Evolutionary conservation across 345 rosid genomes (phyloP).

Genomic region (Gossypium ekmanianum): DNA sequence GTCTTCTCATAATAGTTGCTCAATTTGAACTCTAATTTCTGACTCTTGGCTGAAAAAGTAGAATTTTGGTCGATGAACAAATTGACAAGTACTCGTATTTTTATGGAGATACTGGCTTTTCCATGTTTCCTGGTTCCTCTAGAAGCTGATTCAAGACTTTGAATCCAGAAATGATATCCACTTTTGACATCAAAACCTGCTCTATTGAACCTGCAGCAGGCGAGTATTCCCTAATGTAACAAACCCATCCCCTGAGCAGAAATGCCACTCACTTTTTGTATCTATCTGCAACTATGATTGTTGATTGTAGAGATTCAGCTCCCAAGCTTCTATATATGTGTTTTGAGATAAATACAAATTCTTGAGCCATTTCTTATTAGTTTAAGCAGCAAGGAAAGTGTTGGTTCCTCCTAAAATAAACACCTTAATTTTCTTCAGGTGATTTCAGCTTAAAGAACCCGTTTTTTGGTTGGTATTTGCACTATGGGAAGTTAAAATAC

Average conservation of each 20-base stretch:
- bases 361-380: too few relatives aligned
- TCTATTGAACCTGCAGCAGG: not conserved
- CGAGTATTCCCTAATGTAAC: not conserved
- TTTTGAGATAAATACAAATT: too few relatives aligned
- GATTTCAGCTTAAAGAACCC: not conserved
- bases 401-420: too few relatives aligned
- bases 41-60: not conserved
- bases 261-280: not conserved
- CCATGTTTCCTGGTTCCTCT: not conserved
- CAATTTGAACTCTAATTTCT: not conserved
- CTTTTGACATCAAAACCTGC: not conserved
- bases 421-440: not conserved
- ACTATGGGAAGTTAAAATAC: too few relatives aligned
- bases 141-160: not conserved
- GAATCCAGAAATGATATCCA: not conserved
- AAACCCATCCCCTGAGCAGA: not conserved
- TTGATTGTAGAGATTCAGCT: too few relatives aligned
- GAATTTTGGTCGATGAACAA: not conserved
- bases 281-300: not conserved
- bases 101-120: not conserved
- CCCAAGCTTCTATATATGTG: too few relatives aligned
- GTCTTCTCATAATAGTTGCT: not conserved
- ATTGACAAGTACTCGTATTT: not conserved
- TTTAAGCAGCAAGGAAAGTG: too few relatives aligned
- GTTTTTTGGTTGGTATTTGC: too few relatives aligned